These are phyloP conservation scores for Suillus decipiens DNA, from an alignment of 768 basidiomycete species.

Conservation along the genomic window DNA sequence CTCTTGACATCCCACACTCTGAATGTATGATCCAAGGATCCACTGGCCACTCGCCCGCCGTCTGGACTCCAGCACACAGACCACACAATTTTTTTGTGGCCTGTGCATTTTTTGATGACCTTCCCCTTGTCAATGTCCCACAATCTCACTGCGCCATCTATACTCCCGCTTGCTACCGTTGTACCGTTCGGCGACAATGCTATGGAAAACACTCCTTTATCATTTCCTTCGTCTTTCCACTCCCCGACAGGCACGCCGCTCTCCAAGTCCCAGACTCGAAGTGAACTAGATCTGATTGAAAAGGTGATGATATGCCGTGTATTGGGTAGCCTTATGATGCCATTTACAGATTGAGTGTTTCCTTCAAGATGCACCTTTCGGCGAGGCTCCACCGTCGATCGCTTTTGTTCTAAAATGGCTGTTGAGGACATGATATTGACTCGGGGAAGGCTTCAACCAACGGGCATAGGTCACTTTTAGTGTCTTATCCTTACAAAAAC, in stretches of 20 bases:
- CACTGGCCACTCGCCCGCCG: not conserved
- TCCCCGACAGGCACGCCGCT: not conserved
- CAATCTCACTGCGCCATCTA: not conserved
- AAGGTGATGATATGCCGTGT: not conserved
- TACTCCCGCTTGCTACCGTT: not conserved
- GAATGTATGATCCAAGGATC: not conserved
- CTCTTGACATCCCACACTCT: constrained; percentile 1
- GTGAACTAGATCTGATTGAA: not conserved
- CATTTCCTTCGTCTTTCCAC: not conserved
- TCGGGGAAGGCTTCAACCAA: not conserved
- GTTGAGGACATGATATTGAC: not conserved
- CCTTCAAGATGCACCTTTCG: not conserved
- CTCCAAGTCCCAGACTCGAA: not conserved
- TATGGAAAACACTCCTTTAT: not conserved
- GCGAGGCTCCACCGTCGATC: not conserved
- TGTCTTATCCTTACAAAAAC: not conserved
- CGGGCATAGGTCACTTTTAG: not conserved
- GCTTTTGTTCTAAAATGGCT: not conserved
- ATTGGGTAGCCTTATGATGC: not conserved
- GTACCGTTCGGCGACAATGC: not conserved
- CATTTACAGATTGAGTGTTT: not conserved
- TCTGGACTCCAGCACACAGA: constrained; percentile 1
- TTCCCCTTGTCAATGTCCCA: not conserved
- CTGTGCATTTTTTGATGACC: not conserved
- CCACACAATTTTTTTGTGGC: not conserved